These are phyloP conservation scores for Thamnidium elegans DNA, from an alignment of 192 early-diverging fungal species.

Conservation along the genomic window DNA sequence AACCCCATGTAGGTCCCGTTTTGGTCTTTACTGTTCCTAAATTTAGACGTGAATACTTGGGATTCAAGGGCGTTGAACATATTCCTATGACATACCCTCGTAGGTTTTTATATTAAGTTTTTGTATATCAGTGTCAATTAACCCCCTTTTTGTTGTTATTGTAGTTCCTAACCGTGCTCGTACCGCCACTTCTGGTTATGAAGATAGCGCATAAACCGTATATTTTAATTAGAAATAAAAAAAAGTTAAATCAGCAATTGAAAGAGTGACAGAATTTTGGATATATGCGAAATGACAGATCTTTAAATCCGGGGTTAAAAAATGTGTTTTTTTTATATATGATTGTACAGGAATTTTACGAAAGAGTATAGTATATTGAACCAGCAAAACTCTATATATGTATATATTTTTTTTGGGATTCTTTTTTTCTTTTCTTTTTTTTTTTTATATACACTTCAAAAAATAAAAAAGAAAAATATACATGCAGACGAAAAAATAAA, in stretches of 20 bases:
- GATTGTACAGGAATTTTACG: too few relatives aligned
- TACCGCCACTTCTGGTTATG: conserved; percentile 35
- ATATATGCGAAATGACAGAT: too few relatives aligned
- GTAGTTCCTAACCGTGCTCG: conserved; percentile 32
- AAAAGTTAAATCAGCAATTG: background rate
- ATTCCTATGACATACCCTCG: conserved; percentile 37
- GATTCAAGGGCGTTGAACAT: conserved; percentile 29
- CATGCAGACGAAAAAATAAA: background rate
- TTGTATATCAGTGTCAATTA: background rate
- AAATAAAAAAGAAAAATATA: background rate
- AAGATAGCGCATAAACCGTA: conserved; percentile 24
- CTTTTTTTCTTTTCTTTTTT: too few relatives aligned
- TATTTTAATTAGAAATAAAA: conserved; percentile 11
- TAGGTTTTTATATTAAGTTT: background rate
- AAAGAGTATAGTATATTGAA: too few relatives aligned
- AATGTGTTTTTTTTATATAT: background rate
- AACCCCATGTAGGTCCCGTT: conserved; percentile 24
- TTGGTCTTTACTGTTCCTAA: conserved; percentile 37
- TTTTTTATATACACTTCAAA: too few relatives aligned
- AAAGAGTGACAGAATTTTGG: too few relatives aligned
- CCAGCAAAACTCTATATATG: too few relatives aligned
- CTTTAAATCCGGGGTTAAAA: background rate
- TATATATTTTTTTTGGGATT: too few relatives aligned
- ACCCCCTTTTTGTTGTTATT: background rate
- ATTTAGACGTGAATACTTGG: conserved; percentile 36